Conservation (phyloP, 257 asterid genomes). For the Ballota nigra region DNA sequence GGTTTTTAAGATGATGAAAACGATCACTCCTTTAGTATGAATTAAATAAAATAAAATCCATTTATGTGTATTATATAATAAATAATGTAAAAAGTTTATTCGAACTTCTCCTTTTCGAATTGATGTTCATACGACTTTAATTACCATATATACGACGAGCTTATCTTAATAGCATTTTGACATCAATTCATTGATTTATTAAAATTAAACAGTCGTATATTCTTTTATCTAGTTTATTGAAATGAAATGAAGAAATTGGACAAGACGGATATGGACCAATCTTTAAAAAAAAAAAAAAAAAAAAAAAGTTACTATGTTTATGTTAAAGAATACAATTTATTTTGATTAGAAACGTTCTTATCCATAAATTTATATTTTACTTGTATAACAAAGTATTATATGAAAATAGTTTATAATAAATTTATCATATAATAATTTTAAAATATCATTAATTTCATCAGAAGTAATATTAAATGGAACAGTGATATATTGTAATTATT, state of each 20-base stretch:
- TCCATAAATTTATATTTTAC: too few species aligned
- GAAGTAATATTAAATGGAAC: too few species aligned
- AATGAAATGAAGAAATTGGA: not conserved
- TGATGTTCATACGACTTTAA: not conserved
- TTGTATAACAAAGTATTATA: too few species aligned
- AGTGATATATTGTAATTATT: too few species aligned
- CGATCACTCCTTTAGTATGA: not conserved
- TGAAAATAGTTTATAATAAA: too few species aligned
- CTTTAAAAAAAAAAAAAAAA: too few species aligned
- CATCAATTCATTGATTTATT: not conserved
- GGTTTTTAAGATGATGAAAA: slow-evolving; percentile 26
- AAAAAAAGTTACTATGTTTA: too few species aligned
- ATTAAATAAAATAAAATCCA: not conserved
- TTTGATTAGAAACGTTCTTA: too few species aligned
- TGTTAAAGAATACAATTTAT: too few species aligned
- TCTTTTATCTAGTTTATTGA: not conserved
- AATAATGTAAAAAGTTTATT: not conserved
- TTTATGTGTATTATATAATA: not conserved
- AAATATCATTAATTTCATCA: too few species aligned
- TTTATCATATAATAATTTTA: too few species aligned
- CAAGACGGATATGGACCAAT: not conserved
- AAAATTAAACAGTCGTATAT: not conserved
- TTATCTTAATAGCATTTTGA: slow-evolving; percentile 5
- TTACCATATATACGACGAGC: not conserved
- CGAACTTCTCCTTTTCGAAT: not conserved